Conservation (phyloP, 805 yeast genomes). For the Komagataella ulmi region DNA sequence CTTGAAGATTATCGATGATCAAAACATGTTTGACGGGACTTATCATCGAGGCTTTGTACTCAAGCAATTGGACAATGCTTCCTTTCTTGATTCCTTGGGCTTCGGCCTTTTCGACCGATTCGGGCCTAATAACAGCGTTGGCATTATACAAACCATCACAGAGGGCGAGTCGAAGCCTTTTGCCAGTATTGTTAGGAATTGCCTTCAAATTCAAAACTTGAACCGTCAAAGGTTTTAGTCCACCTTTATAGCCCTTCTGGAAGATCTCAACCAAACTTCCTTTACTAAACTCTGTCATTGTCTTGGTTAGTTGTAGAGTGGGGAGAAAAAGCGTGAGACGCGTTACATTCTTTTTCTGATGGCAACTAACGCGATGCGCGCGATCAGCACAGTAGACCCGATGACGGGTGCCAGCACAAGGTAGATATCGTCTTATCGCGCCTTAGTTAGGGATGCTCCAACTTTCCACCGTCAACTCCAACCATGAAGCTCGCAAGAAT, state of each 20-base stretch:
- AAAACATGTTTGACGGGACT: constrained; percentile 34
- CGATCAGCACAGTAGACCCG: neutral
- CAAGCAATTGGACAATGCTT: constrained; percentile 25
- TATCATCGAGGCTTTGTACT: constrained; percentile 26
- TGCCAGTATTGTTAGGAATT: constrained; percentile 25
- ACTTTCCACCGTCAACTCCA: neutral
- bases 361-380: neutral
- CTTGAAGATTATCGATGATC: constrained; percentile 31
- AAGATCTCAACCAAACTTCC: constrained; percentile 6
- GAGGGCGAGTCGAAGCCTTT: constrained; percentile 29
- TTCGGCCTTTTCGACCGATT: constrained; percentile 26
- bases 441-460: neutral
- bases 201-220: constrained; percentile 22
- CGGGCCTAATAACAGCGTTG: constrained; percentile 41
- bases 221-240: constrained; percentile 13
- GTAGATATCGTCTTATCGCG: neutral
- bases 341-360: neutral
- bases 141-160: constrained; percentile 38
- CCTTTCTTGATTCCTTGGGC: constrained; percentile 31
- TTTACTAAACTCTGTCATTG: constrained; percentile 1
- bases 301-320: neutral
- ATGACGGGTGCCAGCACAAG: neutral
- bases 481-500: neutral
- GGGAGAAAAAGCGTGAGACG: neutral
- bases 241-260: constrained; percentile 6